Evolutionary conservation across 306 rosid species (phyloP), one percentile per base, ranked within the genome.

Genomic region (Prunus mume): DNA sequence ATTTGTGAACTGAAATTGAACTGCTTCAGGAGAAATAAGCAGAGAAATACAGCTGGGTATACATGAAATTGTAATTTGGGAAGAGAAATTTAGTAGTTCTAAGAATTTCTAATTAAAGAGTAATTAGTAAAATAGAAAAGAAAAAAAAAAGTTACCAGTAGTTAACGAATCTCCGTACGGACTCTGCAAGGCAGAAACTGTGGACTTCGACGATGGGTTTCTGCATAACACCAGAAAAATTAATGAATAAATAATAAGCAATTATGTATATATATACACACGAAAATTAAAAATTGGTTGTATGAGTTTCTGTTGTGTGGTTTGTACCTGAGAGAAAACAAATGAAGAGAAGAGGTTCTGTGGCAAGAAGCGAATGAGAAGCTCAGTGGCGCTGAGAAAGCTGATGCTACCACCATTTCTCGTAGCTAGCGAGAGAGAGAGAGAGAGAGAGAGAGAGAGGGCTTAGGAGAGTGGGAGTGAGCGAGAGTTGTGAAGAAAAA

Each of bases 401-500:
- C 79, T 68, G 88, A 81, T 76, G 91, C 87, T 66, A 65, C 93
- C 71, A 57, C 93, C 97, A 93, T 90, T 71, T 80, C 70, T 20
- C 14, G 4, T 0, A 10, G 15, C n/a, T 2, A 56, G 14, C 0
- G 6, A n/a, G 27, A 56, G 27, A 3, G 62, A 47, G 4, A 14
- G 17, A 10, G 3, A 2, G 14, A 12, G 50, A 3, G 6, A 55
- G 25, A 55, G 60, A 8, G 60, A 46, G 12, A 12, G 49, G 12
- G 4, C 41, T 34, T 6, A 34, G 41, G 43, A 3, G 18, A 14
- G 18, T 6, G 43, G 43, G 9, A 3, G 27, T 4, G 27, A 20
- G 14, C 25, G 55, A 34, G 9, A 38, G 43, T 38, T 7, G 43
- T 6, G 43, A 38, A 38, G 2, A 38, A 6, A 38, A 38, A 38